These are phyloP conservation scores for Lomentospora prolificans DNA, from an alignment of 2,329 filamentous ascomycete genomes.

Conservation along the genomic window DNA sequence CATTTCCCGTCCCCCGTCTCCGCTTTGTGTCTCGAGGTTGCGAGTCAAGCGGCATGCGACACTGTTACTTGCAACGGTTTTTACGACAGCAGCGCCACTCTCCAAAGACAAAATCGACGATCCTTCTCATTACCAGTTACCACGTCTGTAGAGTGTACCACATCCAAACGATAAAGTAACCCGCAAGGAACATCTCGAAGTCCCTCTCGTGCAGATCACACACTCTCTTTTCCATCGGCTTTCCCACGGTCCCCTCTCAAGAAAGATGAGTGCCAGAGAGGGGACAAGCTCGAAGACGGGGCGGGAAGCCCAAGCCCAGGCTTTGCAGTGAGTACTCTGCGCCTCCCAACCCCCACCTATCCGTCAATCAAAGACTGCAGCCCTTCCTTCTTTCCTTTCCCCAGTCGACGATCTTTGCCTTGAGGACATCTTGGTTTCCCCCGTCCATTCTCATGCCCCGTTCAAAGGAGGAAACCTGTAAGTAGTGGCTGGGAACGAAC, in stretches of 20 bases:
- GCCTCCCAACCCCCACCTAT: background rate
- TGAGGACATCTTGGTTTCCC: background rate
- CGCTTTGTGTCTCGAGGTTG: too few species aligned
- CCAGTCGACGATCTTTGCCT: background rate
- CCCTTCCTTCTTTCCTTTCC: background rate
- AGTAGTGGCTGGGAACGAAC: background rate
- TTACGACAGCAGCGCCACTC: too few species aligned
- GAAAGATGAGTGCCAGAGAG: too few species aligned
- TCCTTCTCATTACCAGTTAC: background rate
- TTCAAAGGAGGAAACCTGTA: background rate
- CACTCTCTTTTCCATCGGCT: background rate
- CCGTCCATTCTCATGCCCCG: background rate
- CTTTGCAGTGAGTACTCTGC: background rate
- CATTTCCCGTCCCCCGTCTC: too few species aligned
- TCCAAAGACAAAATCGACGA: background rate
- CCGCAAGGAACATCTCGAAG: background rate
- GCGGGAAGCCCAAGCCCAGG: too few species aligned
- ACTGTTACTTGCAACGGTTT: too few species aligned
- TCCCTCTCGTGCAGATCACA: background rate
- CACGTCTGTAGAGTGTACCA: background rate
- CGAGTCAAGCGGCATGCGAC: too few species aligned
- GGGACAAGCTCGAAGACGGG: too few species aligned
- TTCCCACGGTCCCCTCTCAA: too few species aligned
- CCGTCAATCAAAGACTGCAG: too few species aligned
- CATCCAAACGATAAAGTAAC: background rate